A percentile compares a stretch with the other conserved stretches of the same genome.
Evolutionary conservation across 352 stramenopile species (phyloP).

Genomic region (Phytophthora crassamura): DNA sequence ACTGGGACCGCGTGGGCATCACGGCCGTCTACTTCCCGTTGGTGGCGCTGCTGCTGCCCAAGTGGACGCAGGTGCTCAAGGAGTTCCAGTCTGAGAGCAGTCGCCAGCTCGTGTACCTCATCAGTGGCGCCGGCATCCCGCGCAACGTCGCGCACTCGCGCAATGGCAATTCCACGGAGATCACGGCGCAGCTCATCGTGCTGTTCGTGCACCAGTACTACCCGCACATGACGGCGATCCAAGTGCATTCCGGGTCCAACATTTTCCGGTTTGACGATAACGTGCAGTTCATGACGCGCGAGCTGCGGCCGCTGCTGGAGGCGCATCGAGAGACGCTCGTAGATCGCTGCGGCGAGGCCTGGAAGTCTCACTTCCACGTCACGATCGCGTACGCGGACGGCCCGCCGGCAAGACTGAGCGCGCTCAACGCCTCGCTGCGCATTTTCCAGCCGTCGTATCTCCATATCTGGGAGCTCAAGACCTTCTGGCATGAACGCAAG

Average conservation of each 20-base stretch:
- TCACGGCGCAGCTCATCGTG: conserved; percentile 92
- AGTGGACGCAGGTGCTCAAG: conserved; percentile 88
- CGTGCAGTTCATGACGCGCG: conserved; percentile 96
- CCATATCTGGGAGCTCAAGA: conserved; percentile 99
- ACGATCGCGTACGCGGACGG: conserved; percentile 98
- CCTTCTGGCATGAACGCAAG: conserved; percentile 97
- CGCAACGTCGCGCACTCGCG: conserved; percentile 93
- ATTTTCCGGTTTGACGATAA: conserved; percentile 97
- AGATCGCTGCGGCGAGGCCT: conserved; percentile 90
- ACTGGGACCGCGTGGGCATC: conserved; percentile 77
- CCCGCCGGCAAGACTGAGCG: conserved; percentile 94
- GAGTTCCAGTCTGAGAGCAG: conserved; percentile 84
- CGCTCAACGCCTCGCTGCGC: conserved; percentile 95
- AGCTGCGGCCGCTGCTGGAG: conserved; percentile 95
- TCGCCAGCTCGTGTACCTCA: conserved; percentile 95
- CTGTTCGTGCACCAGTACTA: conserved; percentile 94
- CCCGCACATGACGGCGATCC: conserved; percentile 93
- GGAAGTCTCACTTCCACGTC: conserved; percentile 95
- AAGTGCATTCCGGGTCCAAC: conserved; percentile 96
- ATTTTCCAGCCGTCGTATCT: conserved; percentile 96
- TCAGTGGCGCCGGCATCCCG: conserved; percentile 95
- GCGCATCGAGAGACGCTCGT: conserved; percentile 94
- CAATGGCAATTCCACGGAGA: conserved; percentile 96
- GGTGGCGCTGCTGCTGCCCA: conserved; percentile 93
- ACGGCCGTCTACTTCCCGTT: conserved; percentile 96